phyloP scores from a whole-genome alignment of 2,329 filamentous ascomycete genomes.

The Dactylellina sp. region DNA sequence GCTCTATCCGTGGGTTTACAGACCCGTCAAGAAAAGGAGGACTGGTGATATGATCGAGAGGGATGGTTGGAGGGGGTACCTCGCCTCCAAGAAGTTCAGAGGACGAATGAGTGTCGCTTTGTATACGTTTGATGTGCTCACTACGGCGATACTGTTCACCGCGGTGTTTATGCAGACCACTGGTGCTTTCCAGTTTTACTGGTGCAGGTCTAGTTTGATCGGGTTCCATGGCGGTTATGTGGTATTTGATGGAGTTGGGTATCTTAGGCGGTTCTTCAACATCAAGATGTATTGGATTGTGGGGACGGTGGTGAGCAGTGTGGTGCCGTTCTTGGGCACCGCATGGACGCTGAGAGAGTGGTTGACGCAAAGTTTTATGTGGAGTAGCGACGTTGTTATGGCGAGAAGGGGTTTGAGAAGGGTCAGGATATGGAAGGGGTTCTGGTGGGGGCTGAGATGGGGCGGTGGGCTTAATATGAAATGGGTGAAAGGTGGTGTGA shows the following conservation, averaged over 20 bases:
- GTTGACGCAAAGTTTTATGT: slow-evolving; percentile 58
- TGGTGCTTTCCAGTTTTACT: slow-evolving; percentile 65
- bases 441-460: slow-evolving; percentile 46
- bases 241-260: slow-evolving; percentile 48
- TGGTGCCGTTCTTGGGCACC: slow-evolving; percentile 37
- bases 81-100: slow-evolving; percentile 26
- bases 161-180: slow-evolving; percentile 65
- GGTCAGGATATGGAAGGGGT: slow-evolving; percentile 56
- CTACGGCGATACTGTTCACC: slow-evolving; percentile 63
- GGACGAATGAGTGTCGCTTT: slow-evolving; percentile 59
- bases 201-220: slow-evolving; percentile 64
- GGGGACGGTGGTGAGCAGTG: slow-evolving; percentile 56
- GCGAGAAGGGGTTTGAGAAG: slow-evolving; percentile 53
- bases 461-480: slow-evolving; percentile 39
- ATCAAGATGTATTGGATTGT: slow-evolving; percentile 57
- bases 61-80: slow-evolving; percentile 25
- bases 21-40: slow-evolving; percentile 38
- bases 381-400: slow-evolving; percentile 39
- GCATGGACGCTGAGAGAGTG: slow-evolving; percentile 53
- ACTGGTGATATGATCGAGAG: slow-evolving; percentile 20
- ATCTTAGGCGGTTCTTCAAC: slow-evolving; percentile 61
- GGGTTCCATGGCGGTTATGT: slow-evolving; percentile 64
- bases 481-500: slow-evolving; percentile 39
- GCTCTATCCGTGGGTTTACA: slow-evolving; percentile 54
- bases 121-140: slow-evolving; percentile 63